Conservation (phyloP, 306 rosid genomes). For the Cucurbita moschata region DNA sequence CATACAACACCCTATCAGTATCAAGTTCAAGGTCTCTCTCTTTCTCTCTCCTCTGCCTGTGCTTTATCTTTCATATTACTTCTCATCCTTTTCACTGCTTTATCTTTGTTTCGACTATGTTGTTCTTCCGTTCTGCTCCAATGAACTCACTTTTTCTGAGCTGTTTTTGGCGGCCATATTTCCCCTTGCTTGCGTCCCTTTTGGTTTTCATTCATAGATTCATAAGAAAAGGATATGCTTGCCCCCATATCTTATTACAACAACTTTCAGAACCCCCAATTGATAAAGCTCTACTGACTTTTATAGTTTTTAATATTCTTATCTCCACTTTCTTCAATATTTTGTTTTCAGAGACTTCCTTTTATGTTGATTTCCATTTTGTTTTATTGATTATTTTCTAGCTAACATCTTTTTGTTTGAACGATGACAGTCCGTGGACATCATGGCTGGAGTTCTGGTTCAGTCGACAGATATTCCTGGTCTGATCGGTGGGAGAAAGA, state of each 20-base stretch:
- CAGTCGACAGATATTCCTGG: conserved; percentile 69
- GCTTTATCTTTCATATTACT: background rate
- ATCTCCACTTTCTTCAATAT: background rate
- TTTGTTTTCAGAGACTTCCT: background rate
- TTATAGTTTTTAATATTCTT: background rate
- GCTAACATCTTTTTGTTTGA: background rate
- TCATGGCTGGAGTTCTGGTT: conserved; percentile 78
- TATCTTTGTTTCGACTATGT: background rate
- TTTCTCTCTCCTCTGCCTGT: background rate
- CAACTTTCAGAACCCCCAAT: background rate
- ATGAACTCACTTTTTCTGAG: background rate
- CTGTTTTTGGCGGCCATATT: background rate
- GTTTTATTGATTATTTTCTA: background rate
- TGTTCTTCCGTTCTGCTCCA: background rate
- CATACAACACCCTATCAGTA: background rate
- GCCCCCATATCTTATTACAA: background rate
- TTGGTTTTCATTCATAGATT: background rate
- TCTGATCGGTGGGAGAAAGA: conserved; percentile 30
- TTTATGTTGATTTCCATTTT: background rate
- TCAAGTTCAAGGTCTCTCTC: background rate
- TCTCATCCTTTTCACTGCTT: background rate
- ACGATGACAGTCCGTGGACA: background rate
- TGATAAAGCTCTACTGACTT: background rate
- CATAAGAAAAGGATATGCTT: background rate
- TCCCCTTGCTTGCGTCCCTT: background rate